phyloP scores from a whole-genome alignment of 2,329 filamentous ascomycete genomes.

The Penicillium carneum region DNA sequence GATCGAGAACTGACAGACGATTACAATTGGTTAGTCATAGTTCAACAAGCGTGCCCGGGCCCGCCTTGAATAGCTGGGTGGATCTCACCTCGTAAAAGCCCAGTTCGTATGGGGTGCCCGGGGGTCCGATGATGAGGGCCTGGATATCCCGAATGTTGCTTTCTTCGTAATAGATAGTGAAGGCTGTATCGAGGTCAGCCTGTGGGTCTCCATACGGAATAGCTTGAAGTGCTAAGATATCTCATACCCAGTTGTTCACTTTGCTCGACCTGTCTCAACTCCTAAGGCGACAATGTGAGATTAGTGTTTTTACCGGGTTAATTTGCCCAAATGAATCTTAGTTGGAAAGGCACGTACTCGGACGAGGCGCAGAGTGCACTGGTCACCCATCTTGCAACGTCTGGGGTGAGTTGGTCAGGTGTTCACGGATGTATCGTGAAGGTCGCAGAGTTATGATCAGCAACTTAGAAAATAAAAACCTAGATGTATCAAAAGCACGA shows the following conservation, averaged over 20 bases:
- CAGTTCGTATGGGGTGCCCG: conserved; percentile 94
- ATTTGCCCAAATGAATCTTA: not conserved
- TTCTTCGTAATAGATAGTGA: conserved; percentile 87
- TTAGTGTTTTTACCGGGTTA: not conserved
- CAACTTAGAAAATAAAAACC: not conserved
- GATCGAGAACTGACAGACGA: conserved; percentile 69
- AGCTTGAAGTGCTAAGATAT: not conserved
- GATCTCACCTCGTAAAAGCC: conserved; percentile 87
- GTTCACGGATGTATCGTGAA: not conserved
- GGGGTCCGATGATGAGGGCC: conserved; percentile 88
- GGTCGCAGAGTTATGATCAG: no score
- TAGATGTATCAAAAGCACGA: no score
- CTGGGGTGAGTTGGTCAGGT: not conserved
- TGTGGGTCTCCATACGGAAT: not conserved
- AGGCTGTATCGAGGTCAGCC: conserved; percentile 60
- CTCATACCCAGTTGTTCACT: conserved; percentile 24
- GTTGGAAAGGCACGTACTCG: conserved; percentile 17
- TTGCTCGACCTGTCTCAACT: conserved; percentile 24
- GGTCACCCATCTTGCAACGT: conserved; percentile 23
- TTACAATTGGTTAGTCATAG: conserved; percentile 8
- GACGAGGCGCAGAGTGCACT: conserved; percentile 27
- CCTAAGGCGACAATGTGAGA: conserved; percentile 12
- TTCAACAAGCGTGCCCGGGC: not conserved
- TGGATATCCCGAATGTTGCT: conserved; percentile 86
- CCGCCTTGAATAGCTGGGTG: conserved; percentile 6